Evolutionary conservation across 1,284 basidiomycete species (phyloP).

Genomic region (Fistulina hepatica): DNA sequence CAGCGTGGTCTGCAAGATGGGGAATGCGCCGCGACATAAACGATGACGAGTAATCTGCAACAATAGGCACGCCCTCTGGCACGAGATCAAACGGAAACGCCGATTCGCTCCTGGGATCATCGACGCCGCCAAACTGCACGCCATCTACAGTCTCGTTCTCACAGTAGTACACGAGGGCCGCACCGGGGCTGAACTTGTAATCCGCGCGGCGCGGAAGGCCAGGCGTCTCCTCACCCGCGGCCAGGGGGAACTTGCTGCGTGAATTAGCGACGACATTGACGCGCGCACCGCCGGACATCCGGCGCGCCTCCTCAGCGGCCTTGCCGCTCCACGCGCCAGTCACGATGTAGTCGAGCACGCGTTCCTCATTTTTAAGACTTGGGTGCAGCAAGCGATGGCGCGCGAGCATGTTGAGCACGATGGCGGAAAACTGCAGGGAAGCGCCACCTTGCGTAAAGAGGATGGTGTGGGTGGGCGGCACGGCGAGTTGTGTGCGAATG

Average conservation of each 20-base stretch:
- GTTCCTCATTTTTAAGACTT: slow-evolving; percentile 40
- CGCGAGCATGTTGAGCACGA: slow-evolving; percentile 82
- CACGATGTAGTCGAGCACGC: slow-evolving; percentile 75
- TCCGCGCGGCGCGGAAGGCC: slow-evolving; percentile 64
- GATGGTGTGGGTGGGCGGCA: slow-evolving; percentile 78
- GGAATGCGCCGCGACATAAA: slow-evolving; percentile 96
- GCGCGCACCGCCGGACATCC: slow-evolving; percentile 43
- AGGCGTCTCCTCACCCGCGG: slow-evolving; percentile 68
- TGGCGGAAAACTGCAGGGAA: slow-evolving; percentile 80
- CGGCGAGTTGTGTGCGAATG: slow-evolving; percentile 64
- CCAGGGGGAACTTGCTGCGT: slow-evolving; percentile 44
- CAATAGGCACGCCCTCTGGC: slow-evolving; percentile 66
- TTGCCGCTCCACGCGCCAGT: slow-evolving; percentile 90
- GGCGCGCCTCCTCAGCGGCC: slow-evolving; percentile 70
- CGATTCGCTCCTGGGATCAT: slow-evolving; percentile 30
- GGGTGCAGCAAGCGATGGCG: slow-evolving; percentile 64
- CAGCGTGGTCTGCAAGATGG: slow-evolving; percentile 75
- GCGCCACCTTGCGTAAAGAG: slow-evolving; percentile 92
- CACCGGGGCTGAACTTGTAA: slow-evolving; percentile 71
- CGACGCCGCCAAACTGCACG: slow-evolving; percentile 71
- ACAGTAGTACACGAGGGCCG: slow-evolving; percentile 96
- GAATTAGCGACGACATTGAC: slow-evolving; percentile 67
- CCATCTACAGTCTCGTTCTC: slow-evolving; percentile 99
- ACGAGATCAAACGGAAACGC: slow-evolving; percentile 85
- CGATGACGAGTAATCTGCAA: slow-evolving; percentile 93